Conservation (phyloP, 2,329 filamentous ascomycete species). For the Pestalotiopsis fici region DNA sequence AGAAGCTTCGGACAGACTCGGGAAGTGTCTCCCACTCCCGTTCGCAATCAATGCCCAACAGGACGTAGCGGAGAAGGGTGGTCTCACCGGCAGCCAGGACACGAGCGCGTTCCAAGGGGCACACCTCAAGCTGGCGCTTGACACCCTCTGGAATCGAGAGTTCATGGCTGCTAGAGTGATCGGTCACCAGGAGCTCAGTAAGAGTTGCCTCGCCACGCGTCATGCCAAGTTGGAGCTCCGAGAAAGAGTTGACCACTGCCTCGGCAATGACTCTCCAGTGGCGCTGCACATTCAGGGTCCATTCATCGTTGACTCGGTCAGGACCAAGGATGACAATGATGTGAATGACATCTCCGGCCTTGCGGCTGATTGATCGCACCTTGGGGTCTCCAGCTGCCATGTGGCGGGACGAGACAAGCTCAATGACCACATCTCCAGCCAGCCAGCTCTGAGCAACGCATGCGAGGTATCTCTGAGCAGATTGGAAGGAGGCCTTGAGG, state of each 20-base stretch:
- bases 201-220: neutral
- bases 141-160: neutral
- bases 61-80: neutral
- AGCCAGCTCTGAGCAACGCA: neutral
- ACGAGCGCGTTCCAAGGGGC: neutral
- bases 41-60: neutral
- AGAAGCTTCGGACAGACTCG: neutral
- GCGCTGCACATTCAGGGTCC: neutral
- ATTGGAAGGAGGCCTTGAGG: neutral
- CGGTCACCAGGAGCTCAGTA: neutral
- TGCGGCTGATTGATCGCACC: neutral
- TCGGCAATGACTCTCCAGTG: conserved; percentile 4
- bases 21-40: neutral
- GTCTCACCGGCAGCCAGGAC: neutral
- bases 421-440: neutral
- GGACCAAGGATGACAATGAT: conserved; percentile 1
- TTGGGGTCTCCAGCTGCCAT: neutral
- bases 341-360: neutral
- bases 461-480: neutral
- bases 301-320: neutral
- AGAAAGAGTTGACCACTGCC: neutral
- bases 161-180: neutral
- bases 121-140: neutral
- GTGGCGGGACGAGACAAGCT: conserved; percentile 1
- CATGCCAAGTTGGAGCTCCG: conserved; percentile 1